Base-by-base conservation (phyloP, 1,284 basidiomycete species). In the Cutaneotrichosporon spelunceum region DNA sequence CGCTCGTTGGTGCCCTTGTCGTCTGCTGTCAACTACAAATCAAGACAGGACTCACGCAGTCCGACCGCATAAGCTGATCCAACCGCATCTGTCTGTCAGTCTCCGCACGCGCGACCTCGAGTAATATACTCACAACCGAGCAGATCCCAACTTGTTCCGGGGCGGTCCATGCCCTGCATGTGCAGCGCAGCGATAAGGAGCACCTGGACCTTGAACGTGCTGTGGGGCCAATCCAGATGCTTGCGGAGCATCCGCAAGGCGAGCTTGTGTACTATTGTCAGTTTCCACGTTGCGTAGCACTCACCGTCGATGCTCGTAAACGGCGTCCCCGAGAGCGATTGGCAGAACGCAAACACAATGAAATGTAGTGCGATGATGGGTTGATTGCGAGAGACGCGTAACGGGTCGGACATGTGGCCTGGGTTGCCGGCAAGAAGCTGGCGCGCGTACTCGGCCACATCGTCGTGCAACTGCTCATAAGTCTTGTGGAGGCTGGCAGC, bases 151-250 rank as follows among this genome's bases (percentile, higher is more conserved):
- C 54, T 42, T 14, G 29, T 53, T 4, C 58, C 56, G 0, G 64
- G 66, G n/a, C 52, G 55, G 56, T 68, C 66, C 36, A 64, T 44
- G 23, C 66, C 60, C 53, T 68, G 66, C 64, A 68, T 61, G 14
- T 64, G 33, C 44, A 68, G 42, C n/a, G 62, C 56, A 2, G 62
- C 66, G 11, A 66, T 39, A 3, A 68, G 53, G 1, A 68, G 56
- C 8, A 56, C 64, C 30, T 68, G 66, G 7, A 64, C 66, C 30
- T 68, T 68, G 45, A 61, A 26, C 1, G 53, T 61, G 50, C 57
- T 60, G 24, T 62, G 64, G 8, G 64, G 64, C 66, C 66, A 68
- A 48, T 63, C 57, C 6, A 62, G 14, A 45, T 68, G 66, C 23
- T 66, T 66, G 29, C 64, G 53, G 2, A 66, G 58, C 49, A 64